phyloP scores from a whole-genome alignment of 371 early-diverging fungal genomes.

The Apophysomyces ossiformis region DNA sequence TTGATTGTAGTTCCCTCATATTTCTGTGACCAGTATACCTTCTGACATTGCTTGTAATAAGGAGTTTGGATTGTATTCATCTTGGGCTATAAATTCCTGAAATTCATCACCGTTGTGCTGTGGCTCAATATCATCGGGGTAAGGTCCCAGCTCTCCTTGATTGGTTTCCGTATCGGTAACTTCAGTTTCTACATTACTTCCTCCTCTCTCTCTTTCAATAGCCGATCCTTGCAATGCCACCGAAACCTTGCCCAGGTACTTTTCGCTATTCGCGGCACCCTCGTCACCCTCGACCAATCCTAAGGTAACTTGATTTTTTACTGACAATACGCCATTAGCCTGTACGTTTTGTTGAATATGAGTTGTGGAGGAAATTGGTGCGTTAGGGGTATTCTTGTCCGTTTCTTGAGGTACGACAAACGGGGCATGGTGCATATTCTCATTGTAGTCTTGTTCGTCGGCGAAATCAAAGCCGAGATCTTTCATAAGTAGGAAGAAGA shows the following conservation, averaged over 20 bases:
- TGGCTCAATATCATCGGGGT: slow-evolving; percentile 14
- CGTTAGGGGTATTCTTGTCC: slow-evolving; percentile 2
- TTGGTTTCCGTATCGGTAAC: neutral
- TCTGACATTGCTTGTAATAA: slow-evolving; percentile 27
- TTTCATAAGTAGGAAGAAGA: slow-evolving; percentile 13
- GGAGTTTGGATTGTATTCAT: slow-evolving; percentile 24
- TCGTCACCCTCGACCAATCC: neutral
- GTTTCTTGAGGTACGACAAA: neutral
- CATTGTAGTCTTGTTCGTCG: slow-evolving; percentile 42
- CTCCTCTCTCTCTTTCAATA: slow-evolving; percentile 1
- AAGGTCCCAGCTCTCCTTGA: slow-evolving; percentile 8
- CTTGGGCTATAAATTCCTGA: slow-evolving; percentile 21
- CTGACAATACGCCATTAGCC: neutral
- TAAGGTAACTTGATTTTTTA: neutral
- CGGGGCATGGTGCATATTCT: slow-evolving; percentile 2
- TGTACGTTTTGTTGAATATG: neutral
- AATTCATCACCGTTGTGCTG: slow-evolving; percentile 21
- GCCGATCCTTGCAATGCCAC: neutral
- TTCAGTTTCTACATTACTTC: slow-evolving; percentile 3
- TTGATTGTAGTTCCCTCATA: neutral
- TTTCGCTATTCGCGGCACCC: neutral
- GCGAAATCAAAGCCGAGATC: slow-evolving; percentile 57
- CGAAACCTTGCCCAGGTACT: neutral
- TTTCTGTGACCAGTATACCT: slow-evolving; percentile 5
- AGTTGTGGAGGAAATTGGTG: neutral